Evolutionary conservation across 345 rosid genomes (phyloP).

Genomic region (Angophora floribunda): DNA sequence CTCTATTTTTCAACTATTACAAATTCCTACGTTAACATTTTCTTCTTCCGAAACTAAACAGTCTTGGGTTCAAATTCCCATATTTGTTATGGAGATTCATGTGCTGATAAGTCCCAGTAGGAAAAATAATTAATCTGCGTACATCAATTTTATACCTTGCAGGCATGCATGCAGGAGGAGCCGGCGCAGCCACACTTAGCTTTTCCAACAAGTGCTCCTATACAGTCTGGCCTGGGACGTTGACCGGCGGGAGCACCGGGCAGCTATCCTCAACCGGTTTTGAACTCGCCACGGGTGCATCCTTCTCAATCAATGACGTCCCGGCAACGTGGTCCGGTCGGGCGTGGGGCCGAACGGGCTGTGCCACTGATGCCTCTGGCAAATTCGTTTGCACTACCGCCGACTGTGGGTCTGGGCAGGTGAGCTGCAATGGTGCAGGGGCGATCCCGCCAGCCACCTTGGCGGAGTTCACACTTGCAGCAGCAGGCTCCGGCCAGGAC

Average conservation of each 20-base stretch:
- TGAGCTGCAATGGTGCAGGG: neutral
- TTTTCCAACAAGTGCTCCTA: neutral
- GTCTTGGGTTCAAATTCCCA: neutral
- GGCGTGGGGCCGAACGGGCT: neutral
- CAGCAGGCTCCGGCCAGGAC: neutral
- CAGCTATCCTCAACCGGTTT: neutral
- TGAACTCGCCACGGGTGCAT: neutral
- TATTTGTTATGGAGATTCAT: neutral
- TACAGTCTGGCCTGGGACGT: neutral
- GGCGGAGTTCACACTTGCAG: neutral
- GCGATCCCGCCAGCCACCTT: neutral
- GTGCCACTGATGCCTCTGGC: neutral
- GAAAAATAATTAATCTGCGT: neutral
- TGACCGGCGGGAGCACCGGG: neutral
- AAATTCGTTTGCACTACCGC: neutral
- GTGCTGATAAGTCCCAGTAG: neutral
- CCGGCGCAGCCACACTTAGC: neutral
- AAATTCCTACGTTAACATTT: neutral
- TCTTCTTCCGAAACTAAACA: neutral
- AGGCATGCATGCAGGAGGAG: neutral
- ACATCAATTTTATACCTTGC: neutral
- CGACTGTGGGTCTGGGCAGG: neutral
- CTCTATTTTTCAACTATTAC: neutral
- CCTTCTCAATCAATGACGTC: neutral
- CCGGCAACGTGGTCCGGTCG: neutral